phyloP scores from a whole-genome alignment of 176 grass and related monocot species.

The sorghum (Sorghum bicolor) region DNA sequence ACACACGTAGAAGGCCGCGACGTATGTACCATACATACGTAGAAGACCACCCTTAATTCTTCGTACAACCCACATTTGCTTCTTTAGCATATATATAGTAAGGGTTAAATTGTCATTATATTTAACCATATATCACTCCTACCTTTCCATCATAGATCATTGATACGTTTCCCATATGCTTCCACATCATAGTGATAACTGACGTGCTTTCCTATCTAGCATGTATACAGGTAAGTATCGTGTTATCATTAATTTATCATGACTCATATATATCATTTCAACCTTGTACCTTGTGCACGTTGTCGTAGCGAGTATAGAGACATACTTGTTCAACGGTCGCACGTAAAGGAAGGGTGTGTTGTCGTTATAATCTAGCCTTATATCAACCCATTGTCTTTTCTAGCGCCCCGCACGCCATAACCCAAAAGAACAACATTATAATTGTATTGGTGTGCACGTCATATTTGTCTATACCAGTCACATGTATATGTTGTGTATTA shows the following conservation, averaged over 20 bases:
- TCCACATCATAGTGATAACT: not conserved
- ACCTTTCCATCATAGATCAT: not conserved
- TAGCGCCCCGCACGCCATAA: not conserved
- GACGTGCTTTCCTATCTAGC: not conserved
- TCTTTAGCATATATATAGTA: not conserved
- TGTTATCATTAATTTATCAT: not conserved
- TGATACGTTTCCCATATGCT: not conserved
- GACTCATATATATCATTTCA: not conserved
- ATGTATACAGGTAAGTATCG: not conserved
- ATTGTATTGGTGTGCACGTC: no score
- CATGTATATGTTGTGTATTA: not conserved
- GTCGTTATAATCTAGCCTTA: not conserved
- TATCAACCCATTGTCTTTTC: not conserved
- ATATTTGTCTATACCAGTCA: not conserved
- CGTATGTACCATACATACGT: no score
- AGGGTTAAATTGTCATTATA: not conserved
- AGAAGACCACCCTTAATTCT: no score
- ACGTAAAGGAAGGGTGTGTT: not conserved
- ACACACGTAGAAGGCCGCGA: no score
- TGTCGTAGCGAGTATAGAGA: not conserved
- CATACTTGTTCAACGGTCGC: not conserved
- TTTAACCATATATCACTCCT: not conserved
- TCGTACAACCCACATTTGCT: no score
- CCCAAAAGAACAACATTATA: not conserved
- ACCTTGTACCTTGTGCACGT: not conserved